phyloP scores from a whole-genome alignment of 2,329 filamentous ascomycete species.

The Metarhizium robertsii region DNA sequence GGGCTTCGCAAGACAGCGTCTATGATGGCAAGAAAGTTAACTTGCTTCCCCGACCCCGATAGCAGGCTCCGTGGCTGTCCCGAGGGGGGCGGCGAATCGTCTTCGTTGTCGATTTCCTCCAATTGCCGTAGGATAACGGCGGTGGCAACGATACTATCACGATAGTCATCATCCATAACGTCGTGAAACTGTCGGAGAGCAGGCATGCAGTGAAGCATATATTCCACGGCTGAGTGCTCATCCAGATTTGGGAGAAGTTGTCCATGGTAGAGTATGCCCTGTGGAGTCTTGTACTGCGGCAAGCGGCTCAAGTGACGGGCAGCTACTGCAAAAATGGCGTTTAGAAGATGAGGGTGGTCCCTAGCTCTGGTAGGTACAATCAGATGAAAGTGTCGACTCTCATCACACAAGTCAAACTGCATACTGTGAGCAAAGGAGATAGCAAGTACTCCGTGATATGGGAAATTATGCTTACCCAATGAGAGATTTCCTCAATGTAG shows the following conservation, averaged over 20 bases:
- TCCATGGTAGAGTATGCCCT: slow-evolving; percentile 27
- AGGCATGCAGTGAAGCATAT: slow-evolving; percentile 30
- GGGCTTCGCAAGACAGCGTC: slow-evolving; percentile 28
- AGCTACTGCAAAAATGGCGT: slow-evolving; percentile 30
- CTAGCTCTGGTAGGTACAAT: slow-evolving; percentile 25
- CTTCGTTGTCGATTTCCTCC: slow-evolving; percentile 31
- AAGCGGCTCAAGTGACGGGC: slow-evolving; percentile 28
- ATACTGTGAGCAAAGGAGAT: slow-evolving; percentile 6
- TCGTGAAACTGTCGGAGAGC: slow-evolving; percentile 27
- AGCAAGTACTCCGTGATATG: not conserved
- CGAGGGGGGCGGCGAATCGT: slow-evolving; percentile 12
- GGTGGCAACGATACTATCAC: slow-evolving; percentile 30
- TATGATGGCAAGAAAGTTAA: slow-evolving; percentile 31
- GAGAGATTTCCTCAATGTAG: slow-evolving; percentile 29
- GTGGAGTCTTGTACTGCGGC: slow-evolving; percentile 26
- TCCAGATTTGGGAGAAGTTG: slow-evolving; percentile 25
- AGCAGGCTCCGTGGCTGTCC: not conserved
- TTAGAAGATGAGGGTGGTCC: slow-evolving; percentile 26
- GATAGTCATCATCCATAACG: slow-evolving; percentile 26
- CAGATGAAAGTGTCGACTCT: slow-evolving; percentile 28
- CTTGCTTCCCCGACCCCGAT: slow-evolving; percentile 10
- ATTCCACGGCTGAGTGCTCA: slow-evolving; percentile 29
- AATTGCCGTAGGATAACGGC: slow-evolving; percentile 30
- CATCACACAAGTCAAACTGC: slow-evolving; percentile 31
- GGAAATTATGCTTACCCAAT: slow-evolving; percentile 21